These are phyloP conservation scores for Plasmodium vivax DNA, from an alignment of 169 alveolate genomes.

Conservation along the genomic window DNA sequence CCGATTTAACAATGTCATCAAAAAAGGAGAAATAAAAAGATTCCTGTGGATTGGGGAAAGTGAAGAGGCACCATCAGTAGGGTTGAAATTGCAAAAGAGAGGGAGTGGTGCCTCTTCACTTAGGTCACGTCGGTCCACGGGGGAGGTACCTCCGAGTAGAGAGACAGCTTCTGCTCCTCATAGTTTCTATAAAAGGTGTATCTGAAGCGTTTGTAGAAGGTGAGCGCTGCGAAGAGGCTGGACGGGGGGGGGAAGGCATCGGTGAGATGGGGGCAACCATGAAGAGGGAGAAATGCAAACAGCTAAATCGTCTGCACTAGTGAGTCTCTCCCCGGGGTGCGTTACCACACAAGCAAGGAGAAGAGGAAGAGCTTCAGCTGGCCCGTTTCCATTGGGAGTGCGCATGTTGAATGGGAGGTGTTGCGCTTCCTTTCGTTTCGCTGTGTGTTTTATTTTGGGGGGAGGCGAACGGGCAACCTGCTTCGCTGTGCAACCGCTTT, in stretches of 20 bases:
- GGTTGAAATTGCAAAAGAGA: neutral
- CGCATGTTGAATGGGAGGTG: neutral
- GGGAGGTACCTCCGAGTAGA: constrained; percentile 45
- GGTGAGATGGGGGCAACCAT: too few relatives aligned
- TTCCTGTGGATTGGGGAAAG: constrained; percentile 22
- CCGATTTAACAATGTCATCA: constrained; percentile 44
- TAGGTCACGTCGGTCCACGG: neutral
- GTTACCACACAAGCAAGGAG: constrained; percentile 49
- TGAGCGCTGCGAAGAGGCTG: constrained; percentile 27
- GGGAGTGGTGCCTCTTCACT: neutral
- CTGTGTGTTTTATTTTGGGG: neutral
- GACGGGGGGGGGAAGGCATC: neutral
- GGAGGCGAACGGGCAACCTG: neutral
- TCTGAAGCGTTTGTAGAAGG: constrained; percentile 56
- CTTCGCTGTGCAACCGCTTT: neutral
- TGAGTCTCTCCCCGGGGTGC: neutral
- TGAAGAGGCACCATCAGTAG: neutral
- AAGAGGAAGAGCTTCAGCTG: constrained; percentile 7
- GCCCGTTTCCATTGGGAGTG: constrained; percentile 28
- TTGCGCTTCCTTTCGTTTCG: neutral
- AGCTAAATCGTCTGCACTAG: neutral
- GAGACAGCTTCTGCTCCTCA: constrained; percentile 39
- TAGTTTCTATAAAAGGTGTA: constrained; percentile 30
- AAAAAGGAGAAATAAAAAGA: constrained; percentile 60
- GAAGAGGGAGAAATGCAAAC: neutral